Base-by-base conservation (phyloP, 2,329 filamentous ascomycete genomes). In the Stagonosporopsis tanaceti region DNA sequence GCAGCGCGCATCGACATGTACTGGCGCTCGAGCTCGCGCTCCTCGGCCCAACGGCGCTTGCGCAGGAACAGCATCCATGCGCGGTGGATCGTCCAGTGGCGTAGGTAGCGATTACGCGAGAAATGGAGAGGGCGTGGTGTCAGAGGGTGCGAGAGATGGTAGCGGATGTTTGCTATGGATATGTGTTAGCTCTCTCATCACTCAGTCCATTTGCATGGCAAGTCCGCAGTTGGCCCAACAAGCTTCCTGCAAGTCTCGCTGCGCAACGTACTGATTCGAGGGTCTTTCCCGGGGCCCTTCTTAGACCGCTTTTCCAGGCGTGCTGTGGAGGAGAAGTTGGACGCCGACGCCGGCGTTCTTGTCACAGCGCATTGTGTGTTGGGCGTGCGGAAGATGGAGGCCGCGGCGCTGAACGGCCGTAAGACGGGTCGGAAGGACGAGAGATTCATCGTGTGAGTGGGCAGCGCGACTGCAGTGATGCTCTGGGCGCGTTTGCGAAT, bases 1-100 rank as follows among this genome's bases (percentile, higher is more conserved):
- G 95, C 94, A 41, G 83, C 82, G 58, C 85, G 84, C 90, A 99
- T 98, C 72, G 86, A 87, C 72, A 91, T 89, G 79, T 93, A 93
- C 81, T 87, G 87, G 39, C 91, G 84, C 79, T 92, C 87, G 44
- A 97, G 84, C 75, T 93, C 91, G 52, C 83, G 80, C 73, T 91
- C 84, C 48, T 87, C 84, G 34, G 81, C 79, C 63, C 85, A 81
- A 46, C 88, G 87, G 69, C 88, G 84, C 74, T 90, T 85, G 66
- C 88, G 85, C 69, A 89, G 87, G 79, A 89, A 90, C 28, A 98
- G 83, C 70, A 91, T 84, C 92, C 93, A 98, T 22, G 94, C 94
- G 68, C 95, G 93, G 82, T 98, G 93, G 78, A 99, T 98, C 48
- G 95, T 98, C 95, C 95, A 99, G 83, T 99, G 95, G 44, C 95